Conservation (phyloP, 169 alveolate genomes). For the Plasmodium relictum region DNA sequence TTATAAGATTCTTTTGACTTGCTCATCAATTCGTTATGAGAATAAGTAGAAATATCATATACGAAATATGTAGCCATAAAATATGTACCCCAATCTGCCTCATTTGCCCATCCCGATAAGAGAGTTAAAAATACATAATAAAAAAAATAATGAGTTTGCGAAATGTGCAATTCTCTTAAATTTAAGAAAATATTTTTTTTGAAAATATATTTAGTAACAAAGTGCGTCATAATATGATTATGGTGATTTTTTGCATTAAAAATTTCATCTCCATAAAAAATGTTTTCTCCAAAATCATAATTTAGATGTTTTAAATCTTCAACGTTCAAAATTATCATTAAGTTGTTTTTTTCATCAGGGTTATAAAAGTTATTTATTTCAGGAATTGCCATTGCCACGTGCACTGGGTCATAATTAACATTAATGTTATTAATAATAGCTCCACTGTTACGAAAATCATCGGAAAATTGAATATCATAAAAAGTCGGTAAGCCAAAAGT, state of each 20-base stretch:
- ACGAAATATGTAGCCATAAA: conserved; percentile 42
- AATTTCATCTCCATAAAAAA: conserved; percentile 46
- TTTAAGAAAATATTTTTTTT: conserved; percentile 51
- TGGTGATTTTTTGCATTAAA: conserved; percentile 37
- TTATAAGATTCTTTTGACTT: conserved; percentile 38
- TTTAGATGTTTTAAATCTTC: conserved; percentile 49
- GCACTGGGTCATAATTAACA: conserved; percentile 58
- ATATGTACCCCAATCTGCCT: conserved; percentile 73
- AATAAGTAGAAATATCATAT: conserved; percentile 22
- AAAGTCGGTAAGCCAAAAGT: conserved; percentile 63
- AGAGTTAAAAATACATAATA: conserved; percentile 68
- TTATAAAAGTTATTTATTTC: conserved; percentile 22
- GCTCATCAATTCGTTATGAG: conserved; percentile 45
- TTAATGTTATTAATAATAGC: conserved; percentile 47
- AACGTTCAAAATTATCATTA: conserved; percentile 21
- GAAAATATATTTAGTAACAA: conserved; percentile 54
- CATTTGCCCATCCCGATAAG: conserved; percentile 73
- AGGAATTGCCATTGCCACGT: conserved; percentile 33
- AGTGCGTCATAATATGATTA: conserved; percentile 13
- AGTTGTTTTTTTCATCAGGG: conserved; percentile 48
- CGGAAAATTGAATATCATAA: conserved; percentile 34
- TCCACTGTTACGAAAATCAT: conserved; percentile 61
- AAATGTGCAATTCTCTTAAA: conserved; percentile 39
- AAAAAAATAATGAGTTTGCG: conserved; percentile 72
- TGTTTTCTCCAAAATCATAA: conserved; percentile 55